Evolutionary conservation across 768 basidiomycete genomes (phyloP), one percentile per base, ranked within the genome.

Genomic region (Serendipita indica): DNA sequence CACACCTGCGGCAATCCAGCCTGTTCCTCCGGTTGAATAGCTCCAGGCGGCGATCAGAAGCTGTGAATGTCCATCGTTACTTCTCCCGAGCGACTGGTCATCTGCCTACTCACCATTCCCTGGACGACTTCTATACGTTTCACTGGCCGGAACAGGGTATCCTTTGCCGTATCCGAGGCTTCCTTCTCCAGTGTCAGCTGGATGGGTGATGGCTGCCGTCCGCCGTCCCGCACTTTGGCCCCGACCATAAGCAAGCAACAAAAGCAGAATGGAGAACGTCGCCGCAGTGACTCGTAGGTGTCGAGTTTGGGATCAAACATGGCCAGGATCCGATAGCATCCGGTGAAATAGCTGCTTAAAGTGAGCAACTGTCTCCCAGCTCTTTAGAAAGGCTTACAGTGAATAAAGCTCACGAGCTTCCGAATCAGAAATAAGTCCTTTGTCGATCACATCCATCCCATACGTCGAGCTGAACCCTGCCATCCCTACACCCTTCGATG

Each of bases 241-340:
- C 49, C 62, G n/a, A 63, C 62, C 52, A 62, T 61, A n/a, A 63
- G 56, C n/a, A 63, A 56, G 10, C 62, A 46, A 52, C 61, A 60
- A 43, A 63, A 58, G 20, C 58, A 54, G 52, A 62, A 62, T 25
- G 62, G 54, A 27, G 62, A 62, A 20, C 61, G 12, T 22, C 41
- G 39, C 34, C 57, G 39, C 27, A 62, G 59, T 14, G 58, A 59
- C 22, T 49, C 49, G 45, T 60, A 62, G 20, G 62, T 63, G 41
- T 63, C 62, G 13, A 41, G 37, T 13, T 33, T 54, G 10, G 62
- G 58, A 25, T 62, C 60, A 52, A 62, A 62, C n/a, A 61, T 57
- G 3, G 62, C 62, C 56, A 62, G 56, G 27, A 63, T 33, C 22
- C 62, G 58, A 58, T 62, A 57, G 33, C 61, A 63, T 7, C 61